phyloP scores from a whole-genome alignment of 2,329 filamentous ascomycete species.

The Diaporthe sp. region DNA sequence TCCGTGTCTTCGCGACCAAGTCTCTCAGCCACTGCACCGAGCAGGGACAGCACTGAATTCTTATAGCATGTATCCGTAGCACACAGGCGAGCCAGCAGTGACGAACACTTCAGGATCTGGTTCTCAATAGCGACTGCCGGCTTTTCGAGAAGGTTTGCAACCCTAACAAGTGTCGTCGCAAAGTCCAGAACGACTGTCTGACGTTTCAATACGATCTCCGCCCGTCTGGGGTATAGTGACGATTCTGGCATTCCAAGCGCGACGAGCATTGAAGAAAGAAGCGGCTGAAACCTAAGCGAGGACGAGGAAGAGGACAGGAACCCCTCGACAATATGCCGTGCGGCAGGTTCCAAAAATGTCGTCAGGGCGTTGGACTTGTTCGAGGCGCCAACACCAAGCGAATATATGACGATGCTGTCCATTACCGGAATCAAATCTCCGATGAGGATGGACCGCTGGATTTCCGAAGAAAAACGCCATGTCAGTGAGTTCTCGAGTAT shows the following conservation, averaged over 20 bases:
- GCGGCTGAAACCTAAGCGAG: slow-evolving; percentile 81
- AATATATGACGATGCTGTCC: slow-evolving; percentile 78
- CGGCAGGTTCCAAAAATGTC: slow-evolving; percentile 77
- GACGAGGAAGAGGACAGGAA: slow-evolving; percentile 80
- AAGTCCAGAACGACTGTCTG: slow-evolving; percentile 76
- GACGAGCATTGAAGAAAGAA: slow-evolving; percentile 78
- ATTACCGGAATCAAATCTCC: slow-evolving; percentile 78
- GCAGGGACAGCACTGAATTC: slow-evolving; percentile 74
- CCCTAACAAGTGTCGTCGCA: slow-evolving; percentile 77
- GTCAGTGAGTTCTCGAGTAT: slow-evolving; percentile 87
- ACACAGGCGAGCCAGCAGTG: slow-evolving; percentile 82
- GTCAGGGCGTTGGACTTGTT: slow-evolving; percentile 55
- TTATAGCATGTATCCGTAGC: slow-evolving; percentile 77
- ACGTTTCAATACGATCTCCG: slow-evolving; percentile 71
- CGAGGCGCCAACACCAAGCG: slow-evolving; percentile 77
- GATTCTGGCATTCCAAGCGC: slow-evolving; percentile 71
- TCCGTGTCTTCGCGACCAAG: slow-evolving; percentile 78
- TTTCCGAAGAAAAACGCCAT: slow-evolving; percentile 83
- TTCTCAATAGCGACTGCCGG: slow-evolving; percentile 78
- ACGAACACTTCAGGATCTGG: slow-evolving; percentile 85
- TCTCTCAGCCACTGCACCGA: slow-evolving; percentile 80
- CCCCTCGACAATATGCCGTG: slow-evolving; percentile 81
- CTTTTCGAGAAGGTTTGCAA: slow-evolving; percentile 74
- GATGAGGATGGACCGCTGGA: slow-evolving; percentile 79
- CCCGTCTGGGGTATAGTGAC: slow-evolving; percentile 72